phyloP scores from a whole-genome alignment of 2,329 filamentous ascomycete genomes.

The Chaetomiaceae sp. region DNA sequence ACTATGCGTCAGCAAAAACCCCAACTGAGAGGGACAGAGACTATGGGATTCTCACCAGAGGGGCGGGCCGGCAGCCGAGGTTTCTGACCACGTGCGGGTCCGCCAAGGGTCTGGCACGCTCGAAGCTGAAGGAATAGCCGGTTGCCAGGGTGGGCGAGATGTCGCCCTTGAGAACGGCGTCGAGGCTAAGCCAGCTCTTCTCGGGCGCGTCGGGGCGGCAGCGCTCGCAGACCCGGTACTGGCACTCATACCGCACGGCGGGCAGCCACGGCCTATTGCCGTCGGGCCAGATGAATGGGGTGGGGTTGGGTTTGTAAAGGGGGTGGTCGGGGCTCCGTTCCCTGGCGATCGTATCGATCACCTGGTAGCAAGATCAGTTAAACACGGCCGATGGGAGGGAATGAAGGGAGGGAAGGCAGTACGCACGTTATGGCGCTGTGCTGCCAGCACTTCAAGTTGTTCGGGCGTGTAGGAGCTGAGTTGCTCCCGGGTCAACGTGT shows the following conservation, averaged over 20 bases:
- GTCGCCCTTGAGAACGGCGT: slow-evolving; percentile 44
- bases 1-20: slow-evolving; percentile 11
- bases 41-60: slow-evolving; percentile 28
- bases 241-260: slow-evolving; percentile 38
- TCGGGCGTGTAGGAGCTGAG: slow-evolving; percentile 40
- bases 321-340: slow-evolving; percentile 14
- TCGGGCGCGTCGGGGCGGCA: slow-evolving; percentile 42
- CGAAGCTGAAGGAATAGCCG: slow-evolving; percentile 47
- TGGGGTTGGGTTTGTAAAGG: no score
- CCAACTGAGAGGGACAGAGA: background rate
- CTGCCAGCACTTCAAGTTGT: slow-evolving; percentile 43
- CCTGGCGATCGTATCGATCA: slow-evolving; percentile 29
- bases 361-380: slow-evolving; percentile 24
- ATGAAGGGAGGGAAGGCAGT: background rate
- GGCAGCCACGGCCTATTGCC: slow-evolving; percentile 22
- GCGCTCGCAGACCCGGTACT: slow-evolving; percentile 42
- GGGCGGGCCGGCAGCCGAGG: slow-evolving; percentile 35
- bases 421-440: slow-evolving; percentile 46
- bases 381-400: background rate
- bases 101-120: slow-evolving; percentile 38
- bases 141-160: slow-evolving; percentile 43
- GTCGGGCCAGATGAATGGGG: background rate
- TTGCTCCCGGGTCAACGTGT: slow-evolving; percentile 38
- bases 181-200: slow-evolving; percentile 44
- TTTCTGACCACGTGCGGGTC: slow-evolving; percentile 34